Conservation (phyloP, 2,329 filamentous ascomycete genomes). For the Raffaelea albimanens region DNA sequence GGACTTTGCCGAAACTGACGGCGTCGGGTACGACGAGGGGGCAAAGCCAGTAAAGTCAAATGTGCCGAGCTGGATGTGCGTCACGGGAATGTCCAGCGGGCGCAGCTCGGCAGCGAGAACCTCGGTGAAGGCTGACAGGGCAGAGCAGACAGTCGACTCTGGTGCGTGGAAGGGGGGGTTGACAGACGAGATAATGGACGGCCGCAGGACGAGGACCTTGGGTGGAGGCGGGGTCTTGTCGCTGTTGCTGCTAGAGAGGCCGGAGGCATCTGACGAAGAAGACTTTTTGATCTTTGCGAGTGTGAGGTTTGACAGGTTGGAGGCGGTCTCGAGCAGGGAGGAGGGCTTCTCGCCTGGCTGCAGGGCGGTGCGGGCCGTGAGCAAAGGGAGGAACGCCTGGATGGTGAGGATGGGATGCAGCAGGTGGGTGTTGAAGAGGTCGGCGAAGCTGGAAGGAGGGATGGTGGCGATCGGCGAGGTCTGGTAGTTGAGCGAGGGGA, state of each 20-base stretch:
- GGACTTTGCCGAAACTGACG: no score
- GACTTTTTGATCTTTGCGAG: constrained; percentile 14
- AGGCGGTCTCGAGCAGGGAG: constrained; percentile 8
- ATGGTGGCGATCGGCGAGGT: constrained; percentile 79
- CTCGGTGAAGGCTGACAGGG: constrained; percentile 75
- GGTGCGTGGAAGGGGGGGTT: constrained; percentile 74
- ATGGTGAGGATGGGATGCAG: constrained; percentile 82
- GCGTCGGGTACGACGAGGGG: constrained; percentile 19
- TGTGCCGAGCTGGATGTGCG: constrained; percentile 82
- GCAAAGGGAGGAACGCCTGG: constrained; percentile 77
- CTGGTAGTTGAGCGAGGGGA: constrained; percentile 73
- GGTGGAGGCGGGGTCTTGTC: constrained; percentile 21
- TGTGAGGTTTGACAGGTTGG: not conserved
- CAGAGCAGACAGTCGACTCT: constrained; percentile 77
- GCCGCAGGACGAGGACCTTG: constrained; percentile 69
- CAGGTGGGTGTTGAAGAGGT: constrained; percentile 86
- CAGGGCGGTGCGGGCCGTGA: constrained; percentile 50
- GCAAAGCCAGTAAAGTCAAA: constrained; percentile 71
- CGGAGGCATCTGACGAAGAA: constrained; percentile 28
- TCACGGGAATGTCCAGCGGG: constrained; percentile 67
- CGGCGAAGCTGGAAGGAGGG: constrained; percentile 72
- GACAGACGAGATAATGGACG: constrained; percentile 70
- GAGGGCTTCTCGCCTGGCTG: constrained; percentile 17
- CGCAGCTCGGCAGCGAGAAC: constrained; percentile 72
- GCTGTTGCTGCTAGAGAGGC: not conserved